Evolutionary conservation across 805 yeast species (phyloP), one percentile per base, ranked within the genome.

Genomic region (Wickerhamomyces rabaulensis): DNA sequence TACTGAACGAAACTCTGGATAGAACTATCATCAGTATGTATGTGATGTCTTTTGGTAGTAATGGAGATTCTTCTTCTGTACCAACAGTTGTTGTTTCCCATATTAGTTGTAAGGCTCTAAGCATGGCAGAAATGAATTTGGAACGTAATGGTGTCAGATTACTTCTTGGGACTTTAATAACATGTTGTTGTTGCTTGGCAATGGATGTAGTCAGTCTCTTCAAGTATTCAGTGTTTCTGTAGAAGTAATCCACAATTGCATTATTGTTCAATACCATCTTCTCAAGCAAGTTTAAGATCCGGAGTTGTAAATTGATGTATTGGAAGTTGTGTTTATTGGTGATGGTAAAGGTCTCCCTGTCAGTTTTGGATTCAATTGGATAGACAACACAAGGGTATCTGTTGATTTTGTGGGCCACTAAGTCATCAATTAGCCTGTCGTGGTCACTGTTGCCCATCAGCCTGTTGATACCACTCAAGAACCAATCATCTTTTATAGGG

Each of bases 401-500:
- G 41, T 52, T 31, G 39, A 38, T 15, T 31, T 41, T 41, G 10
- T 42, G 43, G 16, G 80, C 77, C 5, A 78, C 63, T 3, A 76
- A 57, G 25, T 66, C 59, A 19, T 73, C 73, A 29, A 82, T 54
- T 17, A 76, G 66, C 12, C 50, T 51, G 25, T 70, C 63, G 54
- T 75, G 78, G 1, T 51, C 46, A 49, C 76, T 78, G 52, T 77
- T 75, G 0, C 87, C 87, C 26, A 78, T 44, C 4, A 70, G 50
- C 47, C 83, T 57, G 56, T 78, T 81, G 41, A 82, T 61, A 0
- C 87, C 86, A 53, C 66, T 76, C 40, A 78, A 65, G 53, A 69
- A 64, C 54, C 76, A 71, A 48, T 70, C 74, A 4, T 62, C 63
- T 38, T 63, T 62, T 22, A 65, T 54, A 0, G 72, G 70, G 3